Base-by-base conservation (phyloP, 2,329 filamentous ascomycete species). In the Aschersonia sp. region DNA sequence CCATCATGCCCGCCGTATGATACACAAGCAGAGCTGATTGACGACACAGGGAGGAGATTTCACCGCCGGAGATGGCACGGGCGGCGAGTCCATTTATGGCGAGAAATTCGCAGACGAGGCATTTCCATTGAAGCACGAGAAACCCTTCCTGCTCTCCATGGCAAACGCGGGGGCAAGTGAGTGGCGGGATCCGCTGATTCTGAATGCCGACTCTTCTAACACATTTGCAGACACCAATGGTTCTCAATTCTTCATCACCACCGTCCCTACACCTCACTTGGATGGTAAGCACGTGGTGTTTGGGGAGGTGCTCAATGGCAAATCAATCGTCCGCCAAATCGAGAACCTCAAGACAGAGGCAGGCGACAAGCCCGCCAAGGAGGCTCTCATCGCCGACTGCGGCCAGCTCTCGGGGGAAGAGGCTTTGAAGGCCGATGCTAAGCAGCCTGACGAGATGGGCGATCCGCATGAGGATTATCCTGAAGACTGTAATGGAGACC, bases 251-350 rank as follows among this genome's bases (percentile, higher is more conserved):
- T 98, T 98, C 76, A 73, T 97, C 58, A 98, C 92, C 45, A 97
- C 92, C 12, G 87, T 95, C 32, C 75, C 82, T n/a, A 97, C 92
- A 11, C 89, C 88, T 44, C 92, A 97, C 65, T 78, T 97, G 40
- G 89, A 98, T 64, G 80, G 80, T 63, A 98, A 98, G 74, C 90
- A 98, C 68, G 92, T 97, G 44, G 89, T 98, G 30, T 98, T 95
- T 58, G 92, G 92, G 53, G 84, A 95, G 63, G 90, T 97, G 48
- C 77, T 95, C 59, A 84, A 82, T 51, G 92, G 92, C 59, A 97
- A 95, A 74, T 89, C 86, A 52, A 71, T 95, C 39, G 78, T 97
- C 35, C 84, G 92, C 53, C 81, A 89, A 64, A 81, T 97, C 58
- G 92, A 98, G 70, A 92, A 92, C 66, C 71, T 87, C 52, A 72